Evolutionary conservation across 2,329 filamentous ascomycete genomes (phyloP), one percentile per base, ranked within the genome.

Genomic region (Dactylellina cionopaga): DNA sequence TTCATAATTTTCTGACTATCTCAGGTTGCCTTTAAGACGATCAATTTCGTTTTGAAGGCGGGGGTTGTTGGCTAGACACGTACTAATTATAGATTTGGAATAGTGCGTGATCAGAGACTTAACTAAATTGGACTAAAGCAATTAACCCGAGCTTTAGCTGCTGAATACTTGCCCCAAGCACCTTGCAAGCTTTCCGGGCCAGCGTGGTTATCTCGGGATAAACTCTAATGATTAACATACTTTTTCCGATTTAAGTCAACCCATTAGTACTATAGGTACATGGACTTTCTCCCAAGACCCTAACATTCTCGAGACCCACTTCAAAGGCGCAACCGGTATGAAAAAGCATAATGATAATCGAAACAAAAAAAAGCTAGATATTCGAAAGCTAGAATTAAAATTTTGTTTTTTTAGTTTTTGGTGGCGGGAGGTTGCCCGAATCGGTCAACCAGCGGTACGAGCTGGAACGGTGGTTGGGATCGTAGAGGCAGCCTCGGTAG

Each of bases 221-320:
- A n/a, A 63, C 17, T 52, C 35, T 43, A 63, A 58, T 35, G 49
- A 51, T 70, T 70, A 52, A 25, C 39, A 27, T 62, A 43, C 49
- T 70, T 70, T 63, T 63, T 63, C 65, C 65, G 65, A 70, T 62
- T 17, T 29, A 52, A 27, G n/a, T 15, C 5, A 37, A 55, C 17
- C 22, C 5, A 6, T 31, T 17, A 15, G 17, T 41, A 56, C 19
- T 56, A 44, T 46, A 65, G 60, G 22, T 37, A 29, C 56, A 44
- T 31, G 17, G 15, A 19, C 31, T 51, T 55, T 19, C 11, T 24
- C 29, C 39, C 17, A 49, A 1, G 13, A 37, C 4, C 5, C 54
- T 10, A 25, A 13, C 22, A 43, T n/a, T n/a, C n/a, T n/a, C n/a
- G n/a, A n/a, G 62, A 17, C 51, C 60, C 49, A 56, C 51, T 5